Evolutionary conservation across 2,329 filamentous ascomycete species (phyloP).

Genomic region (Venturia oleaginea): DNA sequence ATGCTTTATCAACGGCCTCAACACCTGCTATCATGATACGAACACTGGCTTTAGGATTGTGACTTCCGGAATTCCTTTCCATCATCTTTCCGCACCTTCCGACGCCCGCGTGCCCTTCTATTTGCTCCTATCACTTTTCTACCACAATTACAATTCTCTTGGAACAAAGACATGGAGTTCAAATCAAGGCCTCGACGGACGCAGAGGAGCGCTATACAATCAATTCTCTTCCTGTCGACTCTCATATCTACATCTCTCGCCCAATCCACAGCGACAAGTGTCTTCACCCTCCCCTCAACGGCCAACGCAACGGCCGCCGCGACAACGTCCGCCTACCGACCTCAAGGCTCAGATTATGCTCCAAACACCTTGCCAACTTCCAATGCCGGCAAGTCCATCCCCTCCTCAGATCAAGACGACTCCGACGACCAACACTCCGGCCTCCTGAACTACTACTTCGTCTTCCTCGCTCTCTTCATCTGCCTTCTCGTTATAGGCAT

Average conservation of each 20-base stretch:
- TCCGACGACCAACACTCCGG: conserved; percentile 14
- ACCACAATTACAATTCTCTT: neutral
- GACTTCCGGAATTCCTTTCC: neutral
- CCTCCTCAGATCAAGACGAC: neutral
- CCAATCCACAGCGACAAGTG: neutral
- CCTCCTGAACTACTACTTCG: conserved; percentile 43
- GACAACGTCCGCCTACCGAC: conserved; percentile 1
- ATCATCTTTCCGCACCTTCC: neutral
- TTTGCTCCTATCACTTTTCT: neutral
- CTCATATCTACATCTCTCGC: neutral
- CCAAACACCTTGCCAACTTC: neutral
- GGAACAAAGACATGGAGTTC: neutral
- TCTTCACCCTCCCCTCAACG: neutral
- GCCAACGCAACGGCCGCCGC: neutral
- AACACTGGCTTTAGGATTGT: neutral
- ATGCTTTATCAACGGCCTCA: neutral
- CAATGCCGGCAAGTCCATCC: neutral
- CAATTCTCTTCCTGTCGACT: neutral
- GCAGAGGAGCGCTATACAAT: neutral
- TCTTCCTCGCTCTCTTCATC: conserved; percentile 47
- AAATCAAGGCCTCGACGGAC: neutral
- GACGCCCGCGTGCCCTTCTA: neutral
- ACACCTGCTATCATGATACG: neutral
- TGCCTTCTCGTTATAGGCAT: conserved; percentile 33
- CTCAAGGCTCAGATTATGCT: neutral